Evolutionary conservation across 2,329 filamentous ascomycete species (phyloP).

Genomic region (Fusarium devonianum): DNA sequence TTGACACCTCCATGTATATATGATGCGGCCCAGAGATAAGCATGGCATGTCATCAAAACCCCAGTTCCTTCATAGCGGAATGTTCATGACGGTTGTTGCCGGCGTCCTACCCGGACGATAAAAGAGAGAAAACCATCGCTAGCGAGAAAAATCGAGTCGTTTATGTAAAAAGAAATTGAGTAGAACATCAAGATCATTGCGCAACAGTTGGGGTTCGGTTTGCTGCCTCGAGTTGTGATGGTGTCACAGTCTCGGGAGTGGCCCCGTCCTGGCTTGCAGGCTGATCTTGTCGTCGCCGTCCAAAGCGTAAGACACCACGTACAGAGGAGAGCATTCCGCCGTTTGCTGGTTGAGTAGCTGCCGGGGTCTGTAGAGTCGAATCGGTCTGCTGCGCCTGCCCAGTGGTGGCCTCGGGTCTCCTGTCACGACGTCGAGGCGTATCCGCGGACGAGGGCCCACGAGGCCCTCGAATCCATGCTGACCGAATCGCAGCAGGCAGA

Average conservation of each 20-base stretch:
- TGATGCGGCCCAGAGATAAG: constrained; percentile 34
- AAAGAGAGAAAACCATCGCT: constrained; percentile 46
- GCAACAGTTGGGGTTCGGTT: constrained; percentile 39
- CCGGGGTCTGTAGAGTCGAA: constrained; percentile 15
- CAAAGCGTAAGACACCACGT: constrained; percentile 45
- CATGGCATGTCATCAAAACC: constrained; percentile 39
- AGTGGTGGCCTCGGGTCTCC: constrained; percentile 15
- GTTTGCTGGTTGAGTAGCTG: constrained; percentile 20
- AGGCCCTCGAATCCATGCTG: constrained; percentile 48
- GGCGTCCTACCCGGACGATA: constrained; percentile 19
- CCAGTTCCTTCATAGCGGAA: constrained; percentile 37
- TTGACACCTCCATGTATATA: constrained; percentile 27
- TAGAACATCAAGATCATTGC: constrained; percentile 17
- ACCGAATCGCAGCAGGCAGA: constrained; percentile 53
- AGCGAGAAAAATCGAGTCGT: constrained; percentile 33
- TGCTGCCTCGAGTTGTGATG: constrained; percentile 58
- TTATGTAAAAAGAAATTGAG: constrained; percentile 25
- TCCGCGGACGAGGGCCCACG: constrained; percentile 9
- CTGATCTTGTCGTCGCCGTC: constrained; percentile 39
- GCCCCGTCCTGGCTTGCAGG: constrained; percentile 11
- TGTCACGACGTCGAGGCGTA: constrained; percentile 13
- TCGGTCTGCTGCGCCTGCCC: constrained; percentile 22
- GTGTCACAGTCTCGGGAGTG: constrained; percentile 46
- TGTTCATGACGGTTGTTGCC: constrained; percentile 41
- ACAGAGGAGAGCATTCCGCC: constrained; percentile 44